Conservation (phyloP, 1,284 basidiomycete genomes). For the Sporisorium scitamineum region DNA sequence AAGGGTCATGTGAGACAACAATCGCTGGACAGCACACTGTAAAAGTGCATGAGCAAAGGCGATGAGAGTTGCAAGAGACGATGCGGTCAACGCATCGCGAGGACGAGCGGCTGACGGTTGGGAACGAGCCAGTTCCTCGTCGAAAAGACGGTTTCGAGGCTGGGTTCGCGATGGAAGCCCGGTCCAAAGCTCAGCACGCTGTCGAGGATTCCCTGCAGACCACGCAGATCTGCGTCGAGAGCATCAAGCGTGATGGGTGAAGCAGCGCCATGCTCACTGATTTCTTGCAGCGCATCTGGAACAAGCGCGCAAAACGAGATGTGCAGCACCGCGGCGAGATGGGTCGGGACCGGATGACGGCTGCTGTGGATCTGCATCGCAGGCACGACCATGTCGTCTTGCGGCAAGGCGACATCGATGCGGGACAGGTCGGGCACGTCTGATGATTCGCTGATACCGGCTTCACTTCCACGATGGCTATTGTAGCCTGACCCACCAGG, state of each 20-base stretch:
- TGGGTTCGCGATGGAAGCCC: conserved; percentile 39
- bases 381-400: conserved; percentile 49
- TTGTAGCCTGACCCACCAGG: conserved; percentile 12
- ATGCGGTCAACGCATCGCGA: conserved; percentile 28
- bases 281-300: conserved; percentile 45
- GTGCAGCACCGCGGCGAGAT: conserved; percentile 36
- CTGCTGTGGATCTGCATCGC: conserved; percentile 50
- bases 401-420: conserved; percentile 29
- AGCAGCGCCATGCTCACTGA: conserved; percentile 39
- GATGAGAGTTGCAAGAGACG: background rate
- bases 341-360: conserved; percentile 44
- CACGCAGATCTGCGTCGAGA: conserved; percentile 34
- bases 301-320: conserved; percentile 49
- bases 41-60: background rate
- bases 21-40: background rate
- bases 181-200: conserved; percentile 47
- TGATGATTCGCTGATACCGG: conserved; percentile 12
- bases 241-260: conserved; percentile 36
- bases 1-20: background rate
- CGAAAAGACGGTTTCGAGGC: conserved; percentile 37
- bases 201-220: conserved; percentile 43
- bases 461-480: conserved; percentile 33
- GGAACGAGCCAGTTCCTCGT: conserved; percentile 47
- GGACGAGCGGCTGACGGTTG: conserved; percentile 27
- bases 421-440: conserved; percentile 9